Conservation (phyloP, 1,139 yeast species). For the Taphrina confusa region DNA sequence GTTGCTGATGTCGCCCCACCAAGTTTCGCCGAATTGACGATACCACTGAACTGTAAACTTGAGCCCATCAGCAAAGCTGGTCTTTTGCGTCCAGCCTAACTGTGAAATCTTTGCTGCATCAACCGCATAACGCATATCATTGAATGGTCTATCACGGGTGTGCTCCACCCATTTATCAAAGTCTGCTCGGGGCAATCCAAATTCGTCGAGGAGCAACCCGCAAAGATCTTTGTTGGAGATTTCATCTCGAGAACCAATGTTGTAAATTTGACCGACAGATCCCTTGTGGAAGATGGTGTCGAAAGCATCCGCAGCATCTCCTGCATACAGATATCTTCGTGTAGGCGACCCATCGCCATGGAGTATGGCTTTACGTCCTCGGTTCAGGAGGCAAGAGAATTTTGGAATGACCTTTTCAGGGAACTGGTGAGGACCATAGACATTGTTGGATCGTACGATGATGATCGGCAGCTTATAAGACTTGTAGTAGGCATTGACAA, state of each 20-base stretch:
- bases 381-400: constrained; percentile 45
- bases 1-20: constrained; percentile 46
- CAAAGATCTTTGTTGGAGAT: constrained; percentile 50
- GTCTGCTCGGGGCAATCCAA: constrained; percentile 43
- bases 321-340: constrained; percentile 55
- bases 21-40: constrained; percentile 42
- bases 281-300: constrained; percentile 48
- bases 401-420: constrained; percentile 61
- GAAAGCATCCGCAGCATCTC: constrained; percentile 55
- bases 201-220: constrained; percentile 43
- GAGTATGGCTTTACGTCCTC: constrained; percentile 45
- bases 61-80: constrained; percentile 50
- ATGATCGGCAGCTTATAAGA: constrained; percentile 53
- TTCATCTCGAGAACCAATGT: constrained; percentile 55
- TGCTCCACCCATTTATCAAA: constrained; percentile 44
- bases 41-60: constrained; percentile 48
- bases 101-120: constrained; percentile 46
- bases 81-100: constrained; percentile 56
- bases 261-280: constrained; percentile 50
- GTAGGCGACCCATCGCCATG: constrained; percentile 57
- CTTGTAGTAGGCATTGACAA: constrained; percentile 53
- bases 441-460: constrained; percentile 57
- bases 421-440: constrained; percentile 59
- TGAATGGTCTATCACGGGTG: constrained; percentile 55
- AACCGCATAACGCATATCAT: constrained; percentile 55